Evolutionary conservation across 495 filamentous ascomycete genomes (phyloP), one percentile per base, ranked within the genome.

Genomic region (Trichoderma reesei): DNA sequence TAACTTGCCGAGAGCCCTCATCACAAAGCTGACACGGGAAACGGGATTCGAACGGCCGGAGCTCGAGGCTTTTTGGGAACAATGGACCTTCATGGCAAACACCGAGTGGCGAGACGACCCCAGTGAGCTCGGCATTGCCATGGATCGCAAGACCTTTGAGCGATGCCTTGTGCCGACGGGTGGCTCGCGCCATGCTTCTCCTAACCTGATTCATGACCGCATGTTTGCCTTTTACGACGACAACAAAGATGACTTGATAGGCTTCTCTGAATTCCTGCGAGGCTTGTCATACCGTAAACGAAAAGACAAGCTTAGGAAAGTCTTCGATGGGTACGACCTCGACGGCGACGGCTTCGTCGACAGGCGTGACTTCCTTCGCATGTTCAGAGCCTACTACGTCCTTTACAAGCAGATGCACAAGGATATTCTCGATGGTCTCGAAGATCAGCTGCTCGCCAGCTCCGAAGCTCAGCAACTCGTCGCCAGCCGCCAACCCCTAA

Each of bases 221-320:
- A 90, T 96, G 83, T 99, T 99, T 75, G 84, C 88, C 39, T 97
- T 96, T 73, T 99, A 96, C 73, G 95, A 98, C 70, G 89, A 86
- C 46, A 90, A 98, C 69, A 80, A 84, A 39, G 90, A 98, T 69
- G 90, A 88, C 9, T 75, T 95, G 10, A 96, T 99, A 68, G 89
- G 90, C n/a, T 97, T 98, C 68, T 84, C 89, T 62, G 95, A 98
- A 68, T 98, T 97, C 71, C 72, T 96, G 34, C 84, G 85, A 42
- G 94, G 89, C 1, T 80, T 96, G n/a, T 86, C 90, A 0, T 90
- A 87, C 66, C 82, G 95, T 44, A 90, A 89, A 66, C 82, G 87
- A 63, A 92, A 88, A 68, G 85, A 92, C 68, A 85, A 88, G 36
- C 79, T 91, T 36, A 79, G 79, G 36, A 84, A 85, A 60, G 86